Base-by-base conservation (phyloP, 2,329 filamentous ascomycete species). In the Aspergillus felis region DNA sequence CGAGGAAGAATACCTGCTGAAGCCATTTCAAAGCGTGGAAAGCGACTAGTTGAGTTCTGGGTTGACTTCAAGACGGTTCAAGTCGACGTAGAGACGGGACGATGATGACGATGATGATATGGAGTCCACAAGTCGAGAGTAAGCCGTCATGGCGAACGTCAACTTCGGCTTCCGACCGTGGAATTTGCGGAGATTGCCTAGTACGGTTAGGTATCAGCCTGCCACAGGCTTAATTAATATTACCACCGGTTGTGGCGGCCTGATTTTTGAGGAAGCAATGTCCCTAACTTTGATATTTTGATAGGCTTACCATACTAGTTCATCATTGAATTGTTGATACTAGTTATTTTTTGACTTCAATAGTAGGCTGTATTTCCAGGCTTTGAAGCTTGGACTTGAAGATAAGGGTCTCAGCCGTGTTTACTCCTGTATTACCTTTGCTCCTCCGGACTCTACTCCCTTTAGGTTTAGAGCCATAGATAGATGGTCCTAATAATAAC, bases 1-100 rank as follows among this genome's bases (percentile, higher is more conserved):
- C n/a, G n/a, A 17, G 29, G 12, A 41, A 24, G 20, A 1, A 12
- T 61, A 69, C 66, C 60, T 64, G 62, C 42, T 50, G 65, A 57
- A 46, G 61, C 57, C 61, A 62, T 64, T 22, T 38, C 56, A 46
- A n/a, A 12, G 20, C 2, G 41, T 44, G 7, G 14, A 38, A 7
- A 38, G 32, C 14, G 14, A 38, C 14, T 38, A 7, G 5, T 7
- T 17, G 32, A 7, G 32, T 17, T 38, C 32, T 38, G 5, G 4
- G 32, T 2, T 38, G 32, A 14, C 32, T 35, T 14, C 32, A 5
- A 10, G 28, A 22, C 35, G 8, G 20, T 6, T 35, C 5, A 17
- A 35, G 17, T 44, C 17, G 12, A 22, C 2, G 32, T 38, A 3
- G 24, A 14, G 46, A 28, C 25, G 12, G 44, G 28, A 35, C 20